These are phyloP conservation scores for Silene vulgaris DNA, from an alignment of 179 eudicot genomes.

Conservation along the genomic window DNA sequence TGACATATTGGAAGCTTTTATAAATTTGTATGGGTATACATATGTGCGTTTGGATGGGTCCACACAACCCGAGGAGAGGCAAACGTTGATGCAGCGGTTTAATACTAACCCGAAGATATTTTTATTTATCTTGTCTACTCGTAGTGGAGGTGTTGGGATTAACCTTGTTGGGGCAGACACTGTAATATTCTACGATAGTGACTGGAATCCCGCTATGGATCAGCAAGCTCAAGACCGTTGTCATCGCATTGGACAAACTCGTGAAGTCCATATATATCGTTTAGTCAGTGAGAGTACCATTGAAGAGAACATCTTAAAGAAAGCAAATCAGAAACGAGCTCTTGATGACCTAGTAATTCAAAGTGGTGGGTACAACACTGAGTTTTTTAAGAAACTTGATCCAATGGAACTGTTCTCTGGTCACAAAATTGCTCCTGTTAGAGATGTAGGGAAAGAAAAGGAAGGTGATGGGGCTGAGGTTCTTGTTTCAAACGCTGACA, in stretches of 20 bases:
- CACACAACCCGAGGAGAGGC: constrained; percentile 98
- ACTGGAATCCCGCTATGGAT: constrained; percentile 99
- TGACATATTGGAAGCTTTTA: constrained; percentile 92
- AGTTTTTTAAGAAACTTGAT: constrained; percentile 94
- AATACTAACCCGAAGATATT: constrained; percentile 93
- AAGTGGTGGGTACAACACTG: constrained; percentile 97
- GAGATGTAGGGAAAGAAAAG: constrained; percentile 49
- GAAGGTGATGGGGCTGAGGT: constrained; percentile 37
- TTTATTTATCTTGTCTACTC: constrained; percentile 95
- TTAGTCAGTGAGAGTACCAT: constrained; percentile 90
- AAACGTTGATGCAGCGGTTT: constrained; percentile 96
- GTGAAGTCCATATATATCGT: constrained; percentile 94
- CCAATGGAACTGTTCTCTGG: constrained; percentile 95
- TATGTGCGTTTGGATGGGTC: constrained; percentile 99
- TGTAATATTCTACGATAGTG: constrained; percentile 98
- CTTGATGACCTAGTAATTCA: constrained; percentile 97
- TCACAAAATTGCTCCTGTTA: constrained; percentile 45
- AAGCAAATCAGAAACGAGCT: constrained; percentile 98
- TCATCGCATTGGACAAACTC: constrained; percentile 98
- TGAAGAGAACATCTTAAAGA: constrained; percentile 91
- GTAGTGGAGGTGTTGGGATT: constrained; percentile 98
- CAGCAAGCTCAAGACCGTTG: constrained; percentile 99
- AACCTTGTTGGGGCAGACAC: constrained; percentile 98
- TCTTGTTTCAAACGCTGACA: constrained; percentile 70
- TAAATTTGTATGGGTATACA: constrained; percentile 89